phyloP scores from a whole-genome alignment of 176 grass and related monocot genomes.

The Eleusine coracana region DNA sequence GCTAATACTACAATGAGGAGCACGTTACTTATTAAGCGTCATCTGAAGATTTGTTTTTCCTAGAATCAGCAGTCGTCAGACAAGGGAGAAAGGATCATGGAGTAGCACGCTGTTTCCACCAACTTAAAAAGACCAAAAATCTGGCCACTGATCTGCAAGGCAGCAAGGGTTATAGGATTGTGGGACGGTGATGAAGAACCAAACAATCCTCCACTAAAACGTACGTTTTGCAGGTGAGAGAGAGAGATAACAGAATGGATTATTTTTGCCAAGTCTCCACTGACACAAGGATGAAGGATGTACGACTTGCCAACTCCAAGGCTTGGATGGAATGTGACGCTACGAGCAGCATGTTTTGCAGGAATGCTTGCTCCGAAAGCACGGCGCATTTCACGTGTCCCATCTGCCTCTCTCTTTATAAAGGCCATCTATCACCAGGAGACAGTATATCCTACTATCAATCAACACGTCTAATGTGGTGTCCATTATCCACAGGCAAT shows the following conservation, averaged over 20 bases:
- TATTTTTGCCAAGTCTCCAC: background rate
- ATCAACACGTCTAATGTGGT: background rate
- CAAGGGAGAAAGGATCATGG: background rate
- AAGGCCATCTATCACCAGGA: background rate
- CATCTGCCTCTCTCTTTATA: background rate
- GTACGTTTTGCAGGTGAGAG: background rate
- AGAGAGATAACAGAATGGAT: background rate
- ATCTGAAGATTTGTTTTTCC: background rate
- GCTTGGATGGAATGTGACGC: background rate
- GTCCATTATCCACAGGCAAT: background rate
- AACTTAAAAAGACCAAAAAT: background rate
- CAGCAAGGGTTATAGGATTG: background rate
- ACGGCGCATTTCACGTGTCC: background rate
- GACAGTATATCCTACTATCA: background rate
- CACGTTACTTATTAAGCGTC: too few species aligned
- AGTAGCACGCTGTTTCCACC: background rate
- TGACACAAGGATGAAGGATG: background rate
- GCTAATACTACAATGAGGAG: too few species aligned
- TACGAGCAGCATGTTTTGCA: background rate
- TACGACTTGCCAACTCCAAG: background rate
- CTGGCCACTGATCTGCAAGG: background rate
- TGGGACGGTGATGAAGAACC: background rate
- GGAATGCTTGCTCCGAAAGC: background rate
- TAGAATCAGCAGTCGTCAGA: background rate
- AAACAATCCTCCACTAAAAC: background rate